These are phyloP conservation scores for Penicillium palitans DNA, from an alignment of 2,329 filamentous ascomycete species.

Conservation along the genomic window DNA sequence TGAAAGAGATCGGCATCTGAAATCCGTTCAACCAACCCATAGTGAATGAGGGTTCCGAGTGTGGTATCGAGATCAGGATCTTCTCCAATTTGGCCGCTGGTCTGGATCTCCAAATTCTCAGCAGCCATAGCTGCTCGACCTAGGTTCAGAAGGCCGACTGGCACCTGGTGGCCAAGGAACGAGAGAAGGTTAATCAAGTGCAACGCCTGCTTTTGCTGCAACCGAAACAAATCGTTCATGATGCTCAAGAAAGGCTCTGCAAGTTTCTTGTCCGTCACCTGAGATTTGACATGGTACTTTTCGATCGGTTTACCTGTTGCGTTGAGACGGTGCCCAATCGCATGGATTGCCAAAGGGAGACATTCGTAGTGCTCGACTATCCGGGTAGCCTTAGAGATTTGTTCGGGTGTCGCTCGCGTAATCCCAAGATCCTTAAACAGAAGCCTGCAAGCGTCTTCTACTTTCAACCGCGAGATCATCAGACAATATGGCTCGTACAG, in stretches of 20 bases:
- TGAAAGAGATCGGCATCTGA: conserved; percentile 35
- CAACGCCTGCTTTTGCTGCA: conserved; percentile 54
- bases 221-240: conserved; percentile 47
- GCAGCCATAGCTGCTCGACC: conserved; percentile 45
- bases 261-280: conserved; percentile 57
- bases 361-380: conserved; percentile 64
- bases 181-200: conserved; percentile 66
- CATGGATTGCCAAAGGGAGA: conserved; percentile 67
- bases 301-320: conserved; percentile 62
- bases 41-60: conserved; percentile 47
- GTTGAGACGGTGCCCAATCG: conserved; percentile 62
- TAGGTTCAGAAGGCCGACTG: conserved; percentile 64
- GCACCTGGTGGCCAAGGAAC: conserved; percentile 65
- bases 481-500: conserved; percentile 62
- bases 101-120: conserved; percentile 40
- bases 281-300: conserved; percentile 59
- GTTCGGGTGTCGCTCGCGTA: conserved; percentile 55
- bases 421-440: conserved; percentile 64
- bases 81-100: conserved; percentile 37
- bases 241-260: conserved; percentile 51
- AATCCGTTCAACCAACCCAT: conserved; percentile 47
- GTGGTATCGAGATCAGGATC: conserved; percentile 48
- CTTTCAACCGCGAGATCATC: conserved; percentile 55
- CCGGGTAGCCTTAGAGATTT: conserved; percentile 59
- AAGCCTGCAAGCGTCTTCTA: conserved; percentile 60